Evolutionary conservation across 208 protist genomes (phyloP), one percentile per base, ranked within the genome.

Genomic region (Blechomonas ayalai): DNA sequence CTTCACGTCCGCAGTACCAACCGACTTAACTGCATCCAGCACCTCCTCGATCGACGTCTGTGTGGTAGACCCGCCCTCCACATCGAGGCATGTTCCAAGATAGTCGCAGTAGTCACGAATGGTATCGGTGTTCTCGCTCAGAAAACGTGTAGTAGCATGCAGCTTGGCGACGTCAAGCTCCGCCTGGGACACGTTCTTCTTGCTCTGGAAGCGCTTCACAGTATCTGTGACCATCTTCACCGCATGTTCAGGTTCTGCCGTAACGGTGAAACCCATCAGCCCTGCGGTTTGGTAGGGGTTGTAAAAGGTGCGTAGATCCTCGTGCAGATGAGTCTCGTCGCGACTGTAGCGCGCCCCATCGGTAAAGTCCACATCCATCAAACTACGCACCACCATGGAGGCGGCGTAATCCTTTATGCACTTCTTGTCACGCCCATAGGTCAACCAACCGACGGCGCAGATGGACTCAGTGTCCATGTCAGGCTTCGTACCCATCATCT

Each of bases 51-150:
- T 36, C 33, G 34, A 58, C 19, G 56, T 61, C 22, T 66, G 49
- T 10, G 64, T 38, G 34, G 61, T 84, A 3, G 67, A 70, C 23
- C 34, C 31, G 41, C 40, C 43, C 12, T 64, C 63, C 1, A 28
- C 32, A n/a, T 60, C 32, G 36, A 92, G 57, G 43, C 66, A 74
- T 32, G 79, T 91, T 33, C 80, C 81, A 59, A 94, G 69, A 65
- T 82, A 90, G 56, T 94, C 85, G 62, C 77, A 87, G 58, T 90
- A 82, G 67, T 88, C 80, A 37, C 80, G 78, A 29, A 80, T 54
- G 18, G 52, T 77, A 40, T 91, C 82, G 45, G 63, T 68, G 35
- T 73, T 61, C 37, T 77, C 60, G 59, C 68, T 76, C 31, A 61
- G 32, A 43, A 77, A 74, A 29, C 68, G 64, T 4, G 70, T 59